Evolutionary conservation across 1,139 yeast genomes (phyloP).

Genomic region (Magnusiomyces magnusii): DNA sequence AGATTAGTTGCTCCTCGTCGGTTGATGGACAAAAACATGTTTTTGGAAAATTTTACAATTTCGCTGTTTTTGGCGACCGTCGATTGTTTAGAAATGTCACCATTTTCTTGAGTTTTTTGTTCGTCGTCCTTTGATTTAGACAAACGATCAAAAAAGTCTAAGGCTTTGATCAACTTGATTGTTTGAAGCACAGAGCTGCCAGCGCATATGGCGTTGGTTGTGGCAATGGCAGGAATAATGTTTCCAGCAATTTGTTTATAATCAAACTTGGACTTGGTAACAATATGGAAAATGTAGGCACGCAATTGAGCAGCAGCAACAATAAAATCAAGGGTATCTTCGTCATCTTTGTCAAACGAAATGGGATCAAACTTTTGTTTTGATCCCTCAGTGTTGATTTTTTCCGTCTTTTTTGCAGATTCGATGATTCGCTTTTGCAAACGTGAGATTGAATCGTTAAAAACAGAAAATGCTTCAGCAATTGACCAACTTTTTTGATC

Average conservation of each 20-base stretch:
- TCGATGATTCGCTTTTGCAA: slow-evolving; percentile 40
- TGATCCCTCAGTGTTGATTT: neutral
- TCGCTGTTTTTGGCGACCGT: slow-evolving; percentile 14
- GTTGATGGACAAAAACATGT: slow-evolving; percentile 46
- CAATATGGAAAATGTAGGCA: slow-evolving; percentile 64
- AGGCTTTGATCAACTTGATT: slow-evolving; percentile 42
- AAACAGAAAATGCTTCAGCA: slow-evolving; percentile 55
- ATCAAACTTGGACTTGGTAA: slow-evolving; percentile 70
- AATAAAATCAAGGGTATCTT: slow-evolving; percentile 81
- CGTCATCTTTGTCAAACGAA: slow-evolving; percentile 91
- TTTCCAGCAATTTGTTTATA: slow-evolving; percentile 94
- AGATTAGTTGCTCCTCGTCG: slow-evolving; percentile 57
- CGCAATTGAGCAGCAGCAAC: slow-evolving; percentile 83
- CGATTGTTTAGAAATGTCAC: neutral
- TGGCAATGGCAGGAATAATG: slow-evolving; percentile 97
- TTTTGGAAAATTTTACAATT: slow-evolving; percentile 32
- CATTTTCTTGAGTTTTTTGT: slow-evolving; percentile 5
- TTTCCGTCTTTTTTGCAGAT: slow-evolving; percentile 16
- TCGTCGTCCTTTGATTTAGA: neutral
- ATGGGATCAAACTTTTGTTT: slow-evolving; percentile 26
- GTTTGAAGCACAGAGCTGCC: slow-evolving; percentile 79
- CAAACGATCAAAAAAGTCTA: neutral
- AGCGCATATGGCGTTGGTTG: slow-evolving; percentile 92
- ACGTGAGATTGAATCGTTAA: slow-evolving; percentile 43
- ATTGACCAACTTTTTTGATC: slow-evolving; percentile 62